Evolutionary conservation across 2,329 filamentous ascomycete genomes (phyloP), one percentile per base, ranked within the genome.

Genomic region (Bipolaris bicolor): DNA sequence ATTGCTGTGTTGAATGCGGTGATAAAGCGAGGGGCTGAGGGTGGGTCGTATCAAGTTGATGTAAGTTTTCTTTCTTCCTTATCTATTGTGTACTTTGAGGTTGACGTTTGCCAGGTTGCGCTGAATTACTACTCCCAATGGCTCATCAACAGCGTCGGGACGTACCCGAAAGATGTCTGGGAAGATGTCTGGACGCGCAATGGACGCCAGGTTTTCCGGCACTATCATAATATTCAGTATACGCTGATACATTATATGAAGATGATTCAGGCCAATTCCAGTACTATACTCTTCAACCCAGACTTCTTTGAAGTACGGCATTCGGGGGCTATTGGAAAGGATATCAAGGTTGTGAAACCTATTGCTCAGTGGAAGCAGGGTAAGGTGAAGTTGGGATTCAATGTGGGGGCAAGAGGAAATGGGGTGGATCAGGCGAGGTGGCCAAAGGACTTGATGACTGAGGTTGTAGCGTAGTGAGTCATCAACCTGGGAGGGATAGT

Each of bases 401-500:
- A 82, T 57, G 73, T 85, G 16, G 80, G 82, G 1, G 82, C 81
- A 3, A 74, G 82, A 62, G 75, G 75, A 7, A 85, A 85, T 67
- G 82, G 82, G 1, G 71, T 80, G 3, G 82, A 85, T 66, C 59
- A 76, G 62, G 68, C 82, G 4, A 67, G 63, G 37, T 85, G 82
- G 81, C 83, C 82, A 7, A 65, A 76, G 10, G 73, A 83, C 69
- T 61, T 81, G 62, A 74, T 66, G 50, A 72, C 72, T 7, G 77
- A 81, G 54, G 55, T 79, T 33, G 73, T 80, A 36, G 45, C 45
- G 31, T 47, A 34, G 45, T 47, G 45, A 47, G 45, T 47, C 45
- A 47, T 47, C 31, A 24, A 24, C 34, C 16, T 20, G 20, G 9
- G 10, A 34, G 5, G 29, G 5, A 18, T 9, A 11, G 4, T 22